These are phyloP conservation scores for Mychonastes homosphaera DNA, from an alignment of 139 green algal species.

Conservation along the genomic window DNA sequence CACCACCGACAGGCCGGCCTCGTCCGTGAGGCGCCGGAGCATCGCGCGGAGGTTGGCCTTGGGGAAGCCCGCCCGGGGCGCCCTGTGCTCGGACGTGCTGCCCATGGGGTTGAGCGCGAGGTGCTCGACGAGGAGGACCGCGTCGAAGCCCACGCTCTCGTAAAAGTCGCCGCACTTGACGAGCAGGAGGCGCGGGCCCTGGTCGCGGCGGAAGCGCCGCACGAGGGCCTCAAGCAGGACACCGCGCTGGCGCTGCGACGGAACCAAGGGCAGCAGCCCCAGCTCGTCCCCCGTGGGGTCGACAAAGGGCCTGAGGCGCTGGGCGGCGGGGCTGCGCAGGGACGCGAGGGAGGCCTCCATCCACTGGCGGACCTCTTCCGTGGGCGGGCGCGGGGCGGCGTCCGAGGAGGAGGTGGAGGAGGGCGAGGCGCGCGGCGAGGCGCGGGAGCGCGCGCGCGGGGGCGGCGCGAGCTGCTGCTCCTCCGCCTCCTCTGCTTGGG, in stretches of 20 bases:
- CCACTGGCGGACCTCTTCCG: no score
- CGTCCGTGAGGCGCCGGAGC: constrained; percentile 45
- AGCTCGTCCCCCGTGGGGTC: no score
- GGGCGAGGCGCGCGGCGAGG: no score
- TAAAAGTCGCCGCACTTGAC: constrained; percentile 78
- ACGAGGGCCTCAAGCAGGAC: not conserved
- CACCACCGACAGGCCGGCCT: constrained; percentile 45
- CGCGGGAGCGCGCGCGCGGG: no score
- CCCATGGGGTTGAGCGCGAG: constrained; percentile 72
- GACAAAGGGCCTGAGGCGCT: not conserved
- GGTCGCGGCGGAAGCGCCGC: not conserved
- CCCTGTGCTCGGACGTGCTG: not conserved
- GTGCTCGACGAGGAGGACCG: constrained; percentile 71
- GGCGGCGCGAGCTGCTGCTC: no score
- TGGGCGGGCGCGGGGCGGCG: no score
- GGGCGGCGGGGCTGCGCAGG: not conserved
- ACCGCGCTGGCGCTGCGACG: not conserved
- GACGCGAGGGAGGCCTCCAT: not conserved
- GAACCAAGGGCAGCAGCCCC: not conserved
- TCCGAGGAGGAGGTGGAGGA: no score
- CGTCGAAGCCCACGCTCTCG: constrained; percentile 73
- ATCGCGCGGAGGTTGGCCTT: constrained; percentile 46
- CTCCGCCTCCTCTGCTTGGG: no score
- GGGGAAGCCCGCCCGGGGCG: constrained; percentile 71
- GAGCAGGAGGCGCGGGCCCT: no score